Conservation (phyloP, 2,329 filamentous ascomycete species). For the Ambrosiella xylebori region DNA sequence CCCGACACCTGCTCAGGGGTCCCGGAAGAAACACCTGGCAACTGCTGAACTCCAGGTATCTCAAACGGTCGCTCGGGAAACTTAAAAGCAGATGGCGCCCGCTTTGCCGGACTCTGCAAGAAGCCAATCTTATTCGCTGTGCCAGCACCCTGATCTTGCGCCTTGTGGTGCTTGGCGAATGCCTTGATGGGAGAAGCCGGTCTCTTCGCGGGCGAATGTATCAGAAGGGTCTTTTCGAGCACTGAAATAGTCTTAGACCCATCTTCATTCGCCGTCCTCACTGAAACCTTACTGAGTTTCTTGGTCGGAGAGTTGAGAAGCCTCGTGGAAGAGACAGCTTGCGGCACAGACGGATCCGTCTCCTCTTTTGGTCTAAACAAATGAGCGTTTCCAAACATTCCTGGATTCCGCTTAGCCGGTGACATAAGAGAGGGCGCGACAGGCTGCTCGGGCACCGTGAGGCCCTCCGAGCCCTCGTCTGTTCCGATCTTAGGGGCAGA, state of each 20-base stretch:
- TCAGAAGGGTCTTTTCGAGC: constrained; percentile 24
- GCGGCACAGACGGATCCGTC: no score
- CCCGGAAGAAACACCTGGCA: constrained; percentile 1
- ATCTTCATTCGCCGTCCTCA: no score
- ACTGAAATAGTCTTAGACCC: no score
- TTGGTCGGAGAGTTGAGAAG: no score
- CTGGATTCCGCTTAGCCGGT: background rate
- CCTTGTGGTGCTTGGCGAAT: constrained; percentile 17
- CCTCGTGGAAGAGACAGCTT: no score
- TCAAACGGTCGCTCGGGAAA: constrained; percentile 8
- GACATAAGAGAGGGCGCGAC: background rate
- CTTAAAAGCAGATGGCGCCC: constrained; percentile 16
- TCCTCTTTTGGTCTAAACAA: no score
- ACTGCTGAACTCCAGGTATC: constrained; percentile 3
- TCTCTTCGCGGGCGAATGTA: constrained; percentile 35
- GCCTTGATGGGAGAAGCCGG: constrained; percentile 28
- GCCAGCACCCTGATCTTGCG: constrained; percentile 16
- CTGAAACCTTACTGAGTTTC: no score
- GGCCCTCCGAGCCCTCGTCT: no score
- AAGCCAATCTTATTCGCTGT: constrained; percentile 30
- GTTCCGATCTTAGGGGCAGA: no score
- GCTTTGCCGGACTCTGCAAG: constrained; percentile 36
- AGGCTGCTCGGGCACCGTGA: background rate
- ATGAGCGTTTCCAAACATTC: constrained; percentile 13
- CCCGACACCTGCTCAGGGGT: background rate